Evolutionary conservation across 441 rosid genomes (phyloP).

Genomic region (Breynia disticha): DNA sequence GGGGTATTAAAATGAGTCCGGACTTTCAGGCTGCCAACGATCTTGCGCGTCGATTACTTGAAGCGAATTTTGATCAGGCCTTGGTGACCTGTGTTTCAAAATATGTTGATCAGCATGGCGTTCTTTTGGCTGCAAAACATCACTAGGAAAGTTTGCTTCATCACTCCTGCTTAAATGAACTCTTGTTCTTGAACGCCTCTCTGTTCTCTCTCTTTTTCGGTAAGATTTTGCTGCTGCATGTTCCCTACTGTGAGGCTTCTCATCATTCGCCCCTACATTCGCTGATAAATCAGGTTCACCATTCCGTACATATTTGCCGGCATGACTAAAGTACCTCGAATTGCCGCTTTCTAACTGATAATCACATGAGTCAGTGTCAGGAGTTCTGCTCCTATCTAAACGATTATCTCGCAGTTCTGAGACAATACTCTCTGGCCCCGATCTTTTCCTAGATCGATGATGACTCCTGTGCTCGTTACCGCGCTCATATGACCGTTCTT

Average conservation of each 20-base stretch:
- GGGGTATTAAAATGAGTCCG: constrained; percentile 2
- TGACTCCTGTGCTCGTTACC: constrained; percentile 18
- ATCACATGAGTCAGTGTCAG: constrained; percentile 10
- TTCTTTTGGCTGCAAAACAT: background rate
- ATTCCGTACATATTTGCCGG: constrained; percentile 12
- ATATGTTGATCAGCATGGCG: constrained; percentile 1
- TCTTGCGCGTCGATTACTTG: constrained; percentile 10
- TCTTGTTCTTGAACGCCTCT: constrained; percentile 3
- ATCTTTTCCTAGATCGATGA: constrained; percentile 10
- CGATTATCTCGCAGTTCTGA: constrained; percentile 15
- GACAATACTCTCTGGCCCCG: constrained; percentile 9
- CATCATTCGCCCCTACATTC: constrained; percentile 11
- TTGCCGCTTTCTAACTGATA: constrained; percentile 11
- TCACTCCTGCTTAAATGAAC: no score
- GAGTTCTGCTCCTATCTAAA: background rate
- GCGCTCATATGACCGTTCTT: constrained; percentile 17
- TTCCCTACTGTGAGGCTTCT: constrained; percentile 2
- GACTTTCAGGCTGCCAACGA: constrained; percentile 20
- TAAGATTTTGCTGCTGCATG: constrained; percentile 13
- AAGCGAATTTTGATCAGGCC: constrained; percentile 3
- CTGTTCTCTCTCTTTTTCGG: constrained; percentile 1
- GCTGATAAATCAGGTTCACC: constrained; percentile 16
- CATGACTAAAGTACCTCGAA: constrained; percentile 5
- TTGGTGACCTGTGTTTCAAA: constrained; percentile 1
- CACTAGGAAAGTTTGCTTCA: no score